Evolutionary conservation across 169 alveolate genomes (phyloP), one percentile per base, ranked within the genome.

Genomic region (Cryptosporidium ryanae): DNA sequence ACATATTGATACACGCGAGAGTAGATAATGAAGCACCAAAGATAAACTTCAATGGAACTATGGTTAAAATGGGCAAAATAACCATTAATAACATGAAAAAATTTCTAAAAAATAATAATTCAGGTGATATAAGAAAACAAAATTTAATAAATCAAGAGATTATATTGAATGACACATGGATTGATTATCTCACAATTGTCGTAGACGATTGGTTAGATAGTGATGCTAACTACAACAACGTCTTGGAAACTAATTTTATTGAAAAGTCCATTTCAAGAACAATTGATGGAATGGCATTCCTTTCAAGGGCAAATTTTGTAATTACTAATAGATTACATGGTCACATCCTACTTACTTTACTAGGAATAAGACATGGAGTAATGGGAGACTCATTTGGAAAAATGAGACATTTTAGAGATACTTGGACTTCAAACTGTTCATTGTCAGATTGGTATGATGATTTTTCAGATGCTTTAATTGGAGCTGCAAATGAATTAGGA

Each of bases 231-330:
- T 76, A 59, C 34, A 76, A 76, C 38, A 25, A 76, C 18, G 21
- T 76, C 25, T 34, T 21, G 23, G 43, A 6, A 23, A 25, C 18
- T 7, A 48, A 76, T 76, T 76, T 43, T 34, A 57, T 76, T n/a
- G 87, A 76, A 21, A 76, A 61, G 49, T 76, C 87, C 13, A 25
- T 76, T 61, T 76, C 87, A 21, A 76, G 87, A 55, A 76, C 87
- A 57, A 43, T 76, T 18, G 87, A 76, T 76, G 87, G 87, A 21
- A 76, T 76, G 87, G 87, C 87, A 76, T 76, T 76, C 44, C 63
- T 76, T 25, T 76, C 87, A 55, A 76, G 87, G 63, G 87, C 87
- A 29, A 55, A 76, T 38, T 13, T 76, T 34, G 71, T 76, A 31
- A 76, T 76, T 43, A 76, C 87, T 2, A 76, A 76, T 34, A 76